Evolutionary conservation across 2,329 filamentous ascomycete genomes (phyloP).

Genomic region (Aureobasidium sp.): DNA sequence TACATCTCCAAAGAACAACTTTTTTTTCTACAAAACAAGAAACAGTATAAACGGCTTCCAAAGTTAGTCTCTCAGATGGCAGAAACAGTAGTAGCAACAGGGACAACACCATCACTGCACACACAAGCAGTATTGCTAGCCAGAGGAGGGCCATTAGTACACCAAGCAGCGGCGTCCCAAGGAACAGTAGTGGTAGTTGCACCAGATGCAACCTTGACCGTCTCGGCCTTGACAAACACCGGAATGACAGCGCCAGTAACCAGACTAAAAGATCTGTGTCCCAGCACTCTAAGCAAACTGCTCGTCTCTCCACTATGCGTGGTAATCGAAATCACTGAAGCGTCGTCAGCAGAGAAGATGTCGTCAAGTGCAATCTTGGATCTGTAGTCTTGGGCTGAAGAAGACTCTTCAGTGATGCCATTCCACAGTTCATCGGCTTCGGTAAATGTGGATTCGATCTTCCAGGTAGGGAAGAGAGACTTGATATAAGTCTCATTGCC

Average conservation of each 20-base stretch:
- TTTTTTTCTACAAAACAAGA: neutral
- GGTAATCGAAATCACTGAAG: slow-evolving; percentile 52
- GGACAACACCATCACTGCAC: slow-evolving; percentile 18
- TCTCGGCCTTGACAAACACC: slow-evolving; percentile 55
- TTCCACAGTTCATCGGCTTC: slow-evolving; percentile 51
- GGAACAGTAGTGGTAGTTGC: slow-evolving; percentile 24
- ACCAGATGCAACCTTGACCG: slow-evolving; percentile 26
- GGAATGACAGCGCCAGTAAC: slow-evolving; percentile 62
- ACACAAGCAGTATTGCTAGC: slow-evolving; percentile 26
- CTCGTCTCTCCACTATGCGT: slow-evolving; percentile 52
- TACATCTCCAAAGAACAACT: too few relatives aligned
- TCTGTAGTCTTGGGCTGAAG: slow-evolving; percentile 43
- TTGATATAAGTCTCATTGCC: slow-evolving; percentile 48
- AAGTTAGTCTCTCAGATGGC: neutral
- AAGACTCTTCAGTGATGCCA: slow-evolving; percentile 42
- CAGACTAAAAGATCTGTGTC: slow-evolving; percentile 54
- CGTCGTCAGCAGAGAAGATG: slow-evolving; percentile 45
- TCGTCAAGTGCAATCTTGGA: slow-evolving; percentile 47
- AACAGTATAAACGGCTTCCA: too few relatives aligned
- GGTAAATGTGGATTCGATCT: slow-evolving; percentile 52
- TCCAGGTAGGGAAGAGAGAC: slow-evolving; percentile 44
- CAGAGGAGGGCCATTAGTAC: slow-evolving; percentile 26
- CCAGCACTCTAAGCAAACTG: slow-evolving; percentile 46
- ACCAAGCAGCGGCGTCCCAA: slow-evolving; percentile 28
- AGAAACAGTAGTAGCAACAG: slow-evolving; percentile 10